A percentile compares a stretch with the other conserved stretches of the same genome.
Evolutionary conservation across 1,284 basidiomycete genomes (phyloP).

Genomic region (Ceratobasidium sp.): DNA sequence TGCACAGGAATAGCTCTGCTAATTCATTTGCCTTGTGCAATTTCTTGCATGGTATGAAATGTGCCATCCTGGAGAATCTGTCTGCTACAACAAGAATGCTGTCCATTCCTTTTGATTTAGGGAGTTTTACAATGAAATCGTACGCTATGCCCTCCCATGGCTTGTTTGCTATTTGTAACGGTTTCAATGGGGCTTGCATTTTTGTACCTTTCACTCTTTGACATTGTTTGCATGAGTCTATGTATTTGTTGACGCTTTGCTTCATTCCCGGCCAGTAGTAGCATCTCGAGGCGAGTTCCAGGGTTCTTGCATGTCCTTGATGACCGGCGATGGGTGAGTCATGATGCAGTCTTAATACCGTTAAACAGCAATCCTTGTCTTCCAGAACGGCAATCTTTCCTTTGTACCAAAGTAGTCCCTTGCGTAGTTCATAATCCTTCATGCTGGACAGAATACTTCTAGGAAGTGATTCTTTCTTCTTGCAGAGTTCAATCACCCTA

Average conservation of each 20-base stretch:
- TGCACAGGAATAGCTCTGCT: not conserved
- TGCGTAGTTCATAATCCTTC: no score
- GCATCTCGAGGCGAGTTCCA: not conserved
- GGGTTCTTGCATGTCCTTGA: not conserved
- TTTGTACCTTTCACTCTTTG: not conserved
- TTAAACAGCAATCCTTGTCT: no score
- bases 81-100: not conserved
- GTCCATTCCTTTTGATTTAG: not conserved
- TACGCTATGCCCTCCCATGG: not conserved
- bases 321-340: not conserved
- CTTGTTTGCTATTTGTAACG: not conserved
- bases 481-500: no score
- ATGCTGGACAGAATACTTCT: no score
- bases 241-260: not conserved
- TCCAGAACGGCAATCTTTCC: no score
- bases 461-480: no score
- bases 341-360: no score
- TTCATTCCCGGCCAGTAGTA: not conserved
- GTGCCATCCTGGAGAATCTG: not conserved
- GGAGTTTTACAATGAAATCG: slow-evolving; percentile 3
- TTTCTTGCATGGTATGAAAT: slow-evolving; percentile 5
- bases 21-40: not conserved
- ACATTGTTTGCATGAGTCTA: not conserved
- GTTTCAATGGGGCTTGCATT: not conserved
- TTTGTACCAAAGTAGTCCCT: no score